Conservation (phyloP, 176 grass and related monocot genomes). For the Bolboschoenus planiculmis region DNA sequence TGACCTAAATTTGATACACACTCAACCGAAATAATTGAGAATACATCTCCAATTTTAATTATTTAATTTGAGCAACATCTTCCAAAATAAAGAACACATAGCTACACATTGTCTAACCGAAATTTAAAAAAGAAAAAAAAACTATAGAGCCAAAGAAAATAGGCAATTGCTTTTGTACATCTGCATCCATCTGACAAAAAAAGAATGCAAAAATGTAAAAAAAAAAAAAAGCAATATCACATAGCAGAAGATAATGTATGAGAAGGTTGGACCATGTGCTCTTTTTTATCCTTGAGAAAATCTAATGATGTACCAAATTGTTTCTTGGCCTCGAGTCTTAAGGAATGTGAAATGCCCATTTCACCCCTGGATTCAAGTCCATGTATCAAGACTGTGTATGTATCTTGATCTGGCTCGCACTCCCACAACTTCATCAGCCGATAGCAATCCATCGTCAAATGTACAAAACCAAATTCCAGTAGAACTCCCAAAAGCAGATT, state of each 20-base stretch:
- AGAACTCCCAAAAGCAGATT: constrained; percentile 55
- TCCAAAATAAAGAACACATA: not conserved
- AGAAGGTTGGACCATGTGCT: not conserved
- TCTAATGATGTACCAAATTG: constrained; percentile 41
- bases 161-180: not conserved
- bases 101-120: not conserved
- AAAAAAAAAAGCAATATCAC: not conserved
- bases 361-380: constrained; percentile 53
- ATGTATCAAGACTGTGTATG: constrained; percentile 50
- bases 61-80: too few species aligned
- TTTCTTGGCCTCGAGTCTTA: constrained; percentile 54
- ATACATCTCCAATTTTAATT: too few species aligned
- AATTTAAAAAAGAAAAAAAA: not conserved
- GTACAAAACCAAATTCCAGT: constrained; percentile 45
- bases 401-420: constrained; percentile 58
- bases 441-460: constrained; percentile 64
- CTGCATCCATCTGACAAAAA: not conserved
- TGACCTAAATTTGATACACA: too few species aligned
- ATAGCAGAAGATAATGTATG: not conserved
- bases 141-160: not conserved
- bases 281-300: constrained; percentile 40
- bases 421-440: constrained; percentile 82
- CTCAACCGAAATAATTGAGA: too few species aligned
- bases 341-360: constrained; percentile 35
- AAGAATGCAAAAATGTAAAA: not conserved